phyloP scores from a whole-genome alignment of 2,329 filamentous ascomycete genomes.

The Pseudogymnoascus sp. region DNA sequence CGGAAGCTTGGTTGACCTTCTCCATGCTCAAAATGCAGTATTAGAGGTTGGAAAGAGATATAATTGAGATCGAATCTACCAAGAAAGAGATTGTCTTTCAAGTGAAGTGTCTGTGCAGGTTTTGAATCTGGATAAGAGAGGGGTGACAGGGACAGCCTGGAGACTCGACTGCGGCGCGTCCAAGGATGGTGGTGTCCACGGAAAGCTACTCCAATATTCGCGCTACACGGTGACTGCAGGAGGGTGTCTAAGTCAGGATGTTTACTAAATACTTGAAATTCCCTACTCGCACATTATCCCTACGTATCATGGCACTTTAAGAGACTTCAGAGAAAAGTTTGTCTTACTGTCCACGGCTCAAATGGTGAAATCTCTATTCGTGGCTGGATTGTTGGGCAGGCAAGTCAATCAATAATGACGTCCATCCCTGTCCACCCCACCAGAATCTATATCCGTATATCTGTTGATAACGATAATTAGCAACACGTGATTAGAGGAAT shows the following conservation, averaged over 20 bases:
- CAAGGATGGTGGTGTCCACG: conserved; percentile 3
- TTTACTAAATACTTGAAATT: conserved; percentile 3
- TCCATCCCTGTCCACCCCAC: conserved; percentile 7
- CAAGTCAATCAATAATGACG: conserved; percentile 9
- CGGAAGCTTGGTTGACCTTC: conserved; percentile 21
- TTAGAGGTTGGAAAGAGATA: not conserved
- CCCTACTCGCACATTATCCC: not conserved
- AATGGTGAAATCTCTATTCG: conserved; percentile 8
- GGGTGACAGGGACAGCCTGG: conserved; percentile 15
- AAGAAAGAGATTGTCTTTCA: not conserved
- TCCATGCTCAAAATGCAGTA: conserved; percentile 21
- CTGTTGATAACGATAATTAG: not conserved
- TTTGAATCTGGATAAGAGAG: conserved; percentile 13
- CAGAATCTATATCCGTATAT: conserved; percentile 3
- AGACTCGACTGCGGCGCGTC: conserved; percentile 11
- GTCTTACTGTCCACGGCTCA: conserved; percentile 1
- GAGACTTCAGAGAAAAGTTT: not conserved
- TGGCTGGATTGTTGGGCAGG: not conserved
- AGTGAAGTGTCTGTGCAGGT: not conserved
- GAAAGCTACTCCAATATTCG: conserved; percentile 3
- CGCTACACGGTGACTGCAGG: not conserved
- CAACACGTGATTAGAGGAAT: not conserved
- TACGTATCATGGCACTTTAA: not conserved
- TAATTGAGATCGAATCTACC: not conserved
- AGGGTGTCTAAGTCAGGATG: conserved; percentile 1